These are phyloP conservation scores for Phaseolus coccineus DNA, from an alignment of 331 rosid genomes.

Conservation along the genomic window DNA sequence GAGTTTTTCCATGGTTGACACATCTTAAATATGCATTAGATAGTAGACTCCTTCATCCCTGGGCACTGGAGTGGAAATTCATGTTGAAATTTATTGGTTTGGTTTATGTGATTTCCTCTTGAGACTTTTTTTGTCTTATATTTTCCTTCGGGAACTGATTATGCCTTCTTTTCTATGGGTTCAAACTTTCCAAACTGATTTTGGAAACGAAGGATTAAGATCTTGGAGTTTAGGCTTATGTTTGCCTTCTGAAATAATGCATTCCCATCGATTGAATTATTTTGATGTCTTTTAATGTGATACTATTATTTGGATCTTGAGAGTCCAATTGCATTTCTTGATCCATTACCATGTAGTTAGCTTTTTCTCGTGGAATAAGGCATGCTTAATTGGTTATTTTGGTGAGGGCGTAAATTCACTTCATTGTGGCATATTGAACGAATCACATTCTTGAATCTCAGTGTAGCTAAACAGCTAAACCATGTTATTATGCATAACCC, in stretches of 20 bases:
- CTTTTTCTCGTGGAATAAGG: no score
- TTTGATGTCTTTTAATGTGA: no score
- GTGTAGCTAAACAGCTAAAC: no score
- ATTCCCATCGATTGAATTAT: conserved; percentile 10
- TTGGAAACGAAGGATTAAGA: conserved; percentile 10
- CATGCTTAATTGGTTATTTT: no score
- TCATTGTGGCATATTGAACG: no score
- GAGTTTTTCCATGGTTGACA: conserved; percentile 30
- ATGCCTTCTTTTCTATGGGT: conserved; percentile 7
- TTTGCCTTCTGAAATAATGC: background rate
- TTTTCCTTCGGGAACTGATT: conserved; percentile 21
- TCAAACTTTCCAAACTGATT: conserved; percentile 39
- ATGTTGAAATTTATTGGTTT: conserved; percentile 11
- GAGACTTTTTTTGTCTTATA: background rate
- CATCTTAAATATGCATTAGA: conserved; percentile 40
- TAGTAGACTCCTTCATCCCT: conserved; percentile 33
- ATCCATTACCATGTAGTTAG: no score
- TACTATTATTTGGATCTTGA: no score
- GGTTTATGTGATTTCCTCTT: conserved; percentile 8
- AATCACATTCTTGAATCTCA: no score
- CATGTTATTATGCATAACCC: no score
- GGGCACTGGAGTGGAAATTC: conserved; percentile 28
- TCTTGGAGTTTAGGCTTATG: conserved; percentile 22
- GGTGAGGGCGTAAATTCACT: no score
- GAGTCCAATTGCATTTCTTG: no score